Conservation (phyloP, 179 eudicot genomes). For the Beta corolliflora region DNA sequence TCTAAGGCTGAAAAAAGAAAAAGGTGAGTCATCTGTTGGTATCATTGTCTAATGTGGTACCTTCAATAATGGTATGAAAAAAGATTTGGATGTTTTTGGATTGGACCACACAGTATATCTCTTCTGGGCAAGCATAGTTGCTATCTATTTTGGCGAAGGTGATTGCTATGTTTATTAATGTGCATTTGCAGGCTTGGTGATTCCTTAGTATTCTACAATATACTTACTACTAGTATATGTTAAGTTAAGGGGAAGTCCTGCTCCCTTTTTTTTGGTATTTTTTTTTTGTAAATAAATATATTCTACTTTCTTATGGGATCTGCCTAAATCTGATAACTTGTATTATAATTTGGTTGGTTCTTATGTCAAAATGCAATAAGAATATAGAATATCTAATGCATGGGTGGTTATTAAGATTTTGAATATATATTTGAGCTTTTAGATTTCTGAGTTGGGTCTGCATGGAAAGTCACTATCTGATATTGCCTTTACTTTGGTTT, state of each 20-base stretch:
- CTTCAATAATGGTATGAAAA: conserved; percentile 39
- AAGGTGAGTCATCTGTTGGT: conserved; percentile 28
- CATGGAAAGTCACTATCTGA: conserved; percentile 51
- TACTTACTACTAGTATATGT: neutral
- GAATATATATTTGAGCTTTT: conserved; percentile 26
- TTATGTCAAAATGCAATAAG: conserved; percentile 9
- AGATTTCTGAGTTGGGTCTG: conserved; percentile 49
- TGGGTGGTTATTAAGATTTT: conserved; percentile 20
- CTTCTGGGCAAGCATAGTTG: conserved; percentile 34
- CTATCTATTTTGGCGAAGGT: conserved; percentile 33
- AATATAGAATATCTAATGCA: conserved; percentile 10
- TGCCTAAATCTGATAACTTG: neutral
- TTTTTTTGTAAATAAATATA: too few relatives aligned
- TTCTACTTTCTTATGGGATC: conserved; percentile 14
- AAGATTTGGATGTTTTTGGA: conserved; percentile 33
- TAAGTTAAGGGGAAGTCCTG: neutral
- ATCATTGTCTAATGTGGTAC: conserved; percentile 42
- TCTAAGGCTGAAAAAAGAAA: conserved; percentile 18
- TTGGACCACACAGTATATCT: conserved; percentile 42
- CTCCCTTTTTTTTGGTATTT: neutral
- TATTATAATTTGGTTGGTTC: conserved; percentile 12
- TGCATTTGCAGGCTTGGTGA: conserved; percentile 18
- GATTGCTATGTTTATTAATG: conserved; percentile 28
- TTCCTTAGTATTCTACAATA: conserved; percentile 16
- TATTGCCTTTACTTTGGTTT: conserved; percentile 43